These are phyloP conservation scores for Zygoascus flipseniorum DNA, from an alignment of 805 yeast genomes.

Conservation along the genomic window DNA sequence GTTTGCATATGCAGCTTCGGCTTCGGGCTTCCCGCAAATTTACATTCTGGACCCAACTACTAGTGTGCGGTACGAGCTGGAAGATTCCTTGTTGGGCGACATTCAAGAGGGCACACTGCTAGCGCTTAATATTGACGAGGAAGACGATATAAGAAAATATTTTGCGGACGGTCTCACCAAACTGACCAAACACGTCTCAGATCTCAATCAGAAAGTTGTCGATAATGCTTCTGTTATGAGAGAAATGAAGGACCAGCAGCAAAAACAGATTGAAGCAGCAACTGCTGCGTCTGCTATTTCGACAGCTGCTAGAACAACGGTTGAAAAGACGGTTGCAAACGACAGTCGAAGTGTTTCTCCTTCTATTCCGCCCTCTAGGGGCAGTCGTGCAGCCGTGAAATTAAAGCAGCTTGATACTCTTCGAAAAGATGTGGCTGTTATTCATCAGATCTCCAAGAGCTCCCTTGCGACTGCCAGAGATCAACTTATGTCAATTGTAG, in stretches of 20 bases:
- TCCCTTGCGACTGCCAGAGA: constrained; percentile 12
- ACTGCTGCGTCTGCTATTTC: neutral
- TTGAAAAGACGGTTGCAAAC: neutral
- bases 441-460: constrained; percentile 16
- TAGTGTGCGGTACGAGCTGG: constrained; percentile 69
- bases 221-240: constrained; percentile 18
- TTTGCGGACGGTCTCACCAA: constrained; percentile 23
- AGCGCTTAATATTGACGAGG: constrained; percentile 44
- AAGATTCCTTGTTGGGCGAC: constrained; percentile 54
- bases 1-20: constrained; percentile 65
- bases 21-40: constrained; percentile 64
- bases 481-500: constrained; percentile 10
- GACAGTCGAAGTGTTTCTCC: neutral
- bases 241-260: constrained; percentile 10
- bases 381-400: neutral
- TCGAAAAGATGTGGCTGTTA: constrained; percentile 19
- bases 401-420: constrained; percentile 11
- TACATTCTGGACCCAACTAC: constrained; percentile 55
- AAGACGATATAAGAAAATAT: constrained; percentile 25
- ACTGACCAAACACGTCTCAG: constrained; percentile 17
- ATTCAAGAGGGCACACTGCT: constrained; percentile 53
- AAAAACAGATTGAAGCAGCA: neutral
- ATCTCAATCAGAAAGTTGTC: constrained; percentile 20
- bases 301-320: neutral
- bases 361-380: neutral